A percentile compares a stretch with the other conserved stretches of the same genome.
Conservation (phyloP, 257 asterid species). For the Plantago elongata region DNA sequence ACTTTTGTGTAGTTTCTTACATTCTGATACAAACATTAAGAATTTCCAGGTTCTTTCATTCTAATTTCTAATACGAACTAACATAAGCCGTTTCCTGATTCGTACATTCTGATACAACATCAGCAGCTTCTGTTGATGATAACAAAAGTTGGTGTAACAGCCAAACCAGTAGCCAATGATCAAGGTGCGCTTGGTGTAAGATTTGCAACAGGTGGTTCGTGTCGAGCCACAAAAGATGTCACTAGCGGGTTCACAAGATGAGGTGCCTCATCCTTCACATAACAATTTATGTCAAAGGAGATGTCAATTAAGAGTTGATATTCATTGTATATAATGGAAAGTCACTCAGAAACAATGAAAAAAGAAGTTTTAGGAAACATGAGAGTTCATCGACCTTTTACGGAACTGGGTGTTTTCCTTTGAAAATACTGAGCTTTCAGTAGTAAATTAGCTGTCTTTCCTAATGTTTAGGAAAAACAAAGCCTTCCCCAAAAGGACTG, state of each 20-base stretch:
- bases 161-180: constrained; percentile 1
- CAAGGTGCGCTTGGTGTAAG: constrained; percentile 20
- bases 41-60: no score
- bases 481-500: no score
- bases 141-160: no score
- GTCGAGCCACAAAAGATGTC: constrained; percentile 65
- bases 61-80: no score
- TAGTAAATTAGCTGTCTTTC: background rate
- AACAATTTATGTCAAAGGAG: constrained; percentile 2
- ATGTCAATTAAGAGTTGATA: background rate
- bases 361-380: background rate
- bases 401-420: no score
- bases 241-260: constrained; percentile 74
- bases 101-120: no score
- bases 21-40: no score
- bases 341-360: background rate
- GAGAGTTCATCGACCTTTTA: background rate
- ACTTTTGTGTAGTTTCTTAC: no score
- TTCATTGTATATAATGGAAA: background rate
- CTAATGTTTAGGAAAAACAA: background rate
- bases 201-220: constrained; percentile 22
- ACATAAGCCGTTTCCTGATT: no score
- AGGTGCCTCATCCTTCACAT: constrained; percentile 81
- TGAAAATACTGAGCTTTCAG: no score
- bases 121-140: no score